These are phyloP conservation scores for Boletus semigastroideus DNA, from an alignment of 1,284 basidiomycete species.

Conservation along the genomic window DNA sequence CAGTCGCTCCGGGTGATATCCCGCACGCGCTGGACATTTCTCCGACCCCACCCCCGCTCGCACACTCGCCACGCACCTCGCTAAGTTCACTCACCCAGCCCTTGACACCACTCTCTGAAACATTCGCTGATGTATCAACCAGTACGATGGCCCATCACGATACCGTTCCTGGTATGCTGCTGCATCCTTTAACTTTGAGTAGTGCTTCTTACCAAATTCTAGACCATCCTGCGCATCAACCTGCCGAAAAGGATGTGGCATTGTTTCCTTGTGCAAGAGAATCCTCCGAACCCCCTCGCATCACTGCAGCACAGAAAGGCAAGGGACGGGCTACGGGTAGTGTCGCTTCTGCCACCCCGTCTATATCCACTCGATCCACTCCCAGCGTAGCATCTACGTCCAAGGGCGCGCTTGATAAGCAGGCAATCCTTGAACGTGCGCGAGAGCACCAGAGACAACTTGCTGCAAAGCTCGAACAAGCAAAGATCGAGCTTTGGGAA, in stretches of 20 bases:
- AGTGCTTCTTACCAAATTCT: conserved; percentile 14
- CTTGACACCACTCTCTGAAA: conserved; percentile 30
- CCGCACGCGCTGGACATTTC: conserved; percentile 3
- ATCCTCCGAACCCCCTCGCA: background rate
- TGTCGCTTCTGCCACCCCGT: background rate
- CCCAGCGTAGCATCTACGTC: background rate
- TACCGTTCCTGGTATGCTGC: conserved; percentile 12
- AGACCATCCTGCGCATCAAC: conserved; percentile 8
- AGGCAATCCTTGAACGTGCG: conserved; percentile 51
- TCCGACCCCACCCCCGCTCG: conserved; percentile 26
- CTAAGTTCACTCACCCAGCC: conserved; percentile 37
- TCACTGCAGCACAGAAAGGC: conserved; percentile 18
- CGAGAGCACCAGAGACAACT: conserved; percentile 52
- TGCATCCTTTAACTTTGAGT: background rate
- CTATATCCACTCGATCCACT: conserved; percentile 21
- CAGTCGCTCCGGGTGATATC: background rate
- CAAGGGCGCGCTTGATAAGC: conserved; percentile 21
- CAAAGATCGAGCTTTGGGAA: conserved; percentile 71
- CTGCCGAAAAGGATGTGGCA: background rate
- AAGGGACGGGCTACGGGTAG: conserved; percentile 13
- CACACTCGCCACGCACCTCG: conserved; percentile 38
- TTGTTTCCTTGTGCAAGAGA: background rate
- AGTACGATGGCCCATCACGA: conserved; percentile 3
- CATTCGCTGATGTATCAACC: conserved; percentile 12
- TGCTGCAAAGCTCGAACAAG: conserved; percentile 53